A percentile compares a stretch with the other conserved stretches of the same genome.
Conservation (phyloP, 176 grass and related monocot genomes). For the Avena sativa region DNA sequence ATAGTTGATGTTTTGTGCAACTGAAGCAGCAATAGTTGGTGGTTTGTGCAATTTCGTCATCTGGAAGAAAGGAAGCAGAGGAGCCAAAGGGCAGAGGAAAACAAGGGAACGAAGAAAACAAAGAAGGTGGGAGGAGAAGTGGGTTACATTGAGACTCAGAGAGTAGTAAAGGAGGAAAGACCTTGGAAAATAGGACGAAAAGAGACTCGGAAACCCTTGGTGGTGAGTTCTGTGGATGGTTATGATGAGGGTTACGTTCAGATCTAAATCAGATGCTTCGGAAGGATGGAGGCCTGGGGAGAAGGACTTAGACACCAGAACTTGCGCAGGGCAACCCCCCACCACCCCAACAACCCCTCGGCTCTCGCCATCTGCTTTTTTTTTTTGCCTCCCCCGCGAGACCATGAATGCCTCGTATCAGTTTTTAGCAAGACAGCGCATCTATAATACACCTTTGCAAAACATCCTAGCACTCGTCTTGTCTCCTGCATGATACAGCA, state of each 20-base stretch:
- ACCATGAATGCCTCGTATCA: neutral
- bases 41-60: too few species aligned
- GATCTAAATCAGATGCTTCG: conserved; percentile 9
- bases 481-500: neutral
- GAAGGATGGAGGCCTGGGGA: neutral
- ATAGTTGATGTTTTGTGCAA: too few species aligned
- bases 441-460: neutral
- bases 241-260: neutral
- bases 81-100: neutral
- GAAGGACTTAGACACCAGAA: neutral
- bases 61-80: neutral
- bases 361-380: neutral
- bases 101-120: neutral
- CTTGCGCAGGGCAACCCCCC: neutral
- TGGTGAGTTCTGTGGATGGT: neutral
- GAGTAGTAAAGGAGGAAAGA: too few species aligned
- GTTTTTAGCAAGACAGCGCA: neutral
- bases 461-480: neutral
- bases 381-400: neutral
- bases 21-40: too few species aligned
- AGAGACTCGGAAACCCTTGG: neutral
- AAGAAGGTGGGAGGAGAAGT: too few species aligned
- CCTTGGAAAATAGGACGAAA: neutral
- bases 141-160: too few species aligned
- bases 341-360: neutral